Evolutionary conservation across 2,329 filamentous ascomycete genomes (phyloP).

Genomic region (Sclerotinia glacialis): DNA sequence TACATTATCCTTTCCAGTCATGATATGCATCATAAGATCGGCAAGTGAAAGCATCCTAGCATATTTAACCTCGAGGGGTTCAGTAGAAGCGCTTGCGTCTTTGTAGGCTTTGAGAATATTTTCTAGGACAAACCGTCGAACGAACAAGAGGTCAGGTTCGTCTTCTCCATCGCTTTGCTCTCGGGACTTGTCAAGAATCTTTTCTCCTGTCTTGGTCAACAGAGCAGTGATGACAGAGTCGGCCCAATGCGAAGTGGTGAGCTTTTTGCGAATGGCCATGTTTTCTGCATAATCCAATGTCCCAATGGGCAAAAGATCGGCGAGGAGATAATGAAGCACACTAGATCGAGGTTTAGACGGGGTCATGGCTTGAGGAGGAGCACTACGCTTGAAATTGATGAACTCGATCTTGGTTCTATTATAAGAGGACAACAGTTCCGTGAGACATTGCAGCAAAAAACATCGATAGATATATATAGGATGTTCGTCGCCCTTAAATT

Average conservation of each 20-base stretch:
- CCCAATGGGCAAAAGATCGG: constrained; percentile 65
- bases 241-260: constrained; percentile 79
- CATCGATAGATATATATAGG: constrained; percentile 96
- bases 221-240: constrained; percentile 83
- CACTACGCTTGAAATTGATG: constrained; percentile 96
- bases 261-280: constrained; percentile 76
- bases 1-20: constrained; percentile 72
- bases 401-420: constrained; percentile 96
- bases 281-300: constrained; percentile 71
- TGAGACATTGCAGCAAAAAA: constrained; percentile 87
- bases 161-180: constrained; percentile 67
- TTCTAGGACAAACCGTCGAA: constrained; percentile 92
- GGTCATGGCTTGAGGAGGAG: constrained; percentile 73
- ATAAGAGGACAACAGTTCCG: constrained; percentile 87
- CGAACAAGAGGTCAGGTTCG: constrained; percentile 81
- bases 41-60: constrained; percentile 81
- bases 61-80: constrained; percentile 82
- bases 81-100: constrained; percentile 74
- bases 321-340: constrained; percentile 89
- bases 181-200: constrained; percentile 54
- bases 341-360: constrained; percentile 92
- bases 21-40: constrained; percentile 90
- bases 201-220: constrained; percentile 83
- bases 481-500: constrained; percentile 89
- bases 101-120: constrained; percentile 90